Percentiles rank a stretch among this genome's conserved stretches.
Conservation (phyloP, 1,284 basidiomycete species). For the Xerocomus minutiporus region DNA sequence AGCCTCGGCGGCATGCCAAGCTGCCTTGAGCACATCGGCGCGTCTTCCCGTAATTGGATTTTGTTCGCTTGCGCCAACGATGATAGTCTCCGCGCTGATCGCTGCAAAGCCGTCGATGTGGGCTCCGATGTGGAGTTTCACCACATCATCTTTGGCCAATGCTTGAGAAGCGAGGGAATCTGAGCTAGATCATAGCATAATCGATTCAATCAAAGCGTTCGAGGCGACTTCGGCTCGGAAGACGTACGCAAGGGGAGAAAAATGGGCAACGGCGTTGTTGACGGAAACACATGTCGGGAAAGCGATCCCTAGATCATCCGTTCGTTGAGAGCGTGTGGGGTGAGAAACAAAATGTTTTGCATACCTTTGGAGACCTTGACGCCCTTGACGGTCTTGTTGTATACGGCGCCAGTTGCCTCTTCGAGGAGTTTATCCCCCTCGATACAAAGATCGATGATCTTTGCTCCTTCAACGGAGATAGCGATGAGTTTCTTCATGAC, state of each 20-base stretch:
- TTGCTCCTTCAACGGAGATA: conserved; percentile 74
- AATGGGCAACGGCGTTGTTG: conserved; percentile 84
- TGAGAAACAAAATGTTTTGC: conserved; percentile 24
- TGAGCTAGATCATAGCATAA: conserved; percentile 43
- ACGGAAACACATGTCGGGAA: conserved; percentile 94
- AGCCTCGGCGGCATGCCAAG: conserved; percentile 87
- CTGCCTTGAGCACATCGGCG: conserved; percentile 91
- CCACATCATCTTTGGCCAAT: conserved; percentile 87
- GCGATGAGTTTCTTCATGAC: conserved; percentile 85
- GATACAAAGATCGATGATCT: conserved; percentile 85
- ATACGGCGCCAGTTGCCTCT: conserved; percentile 79
- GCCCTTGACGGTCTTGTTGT: conserved; percentile 87
- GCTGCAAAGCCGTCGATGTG: conserved; percentile 95
- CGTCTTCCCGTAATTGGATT: conserved; percentile 78
- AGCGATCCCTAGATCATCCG: conserved; percentile 64
- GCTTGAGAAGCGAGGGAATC: conserved; percentile 62
- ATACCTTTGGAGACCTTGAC: conserved; percentile 83
- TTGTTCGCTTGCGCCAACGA: conserved; percentile 71
- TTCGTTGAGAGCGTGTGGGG: conserved; percentile 5
- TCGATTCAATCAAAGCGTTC: conserved; percentile 15
- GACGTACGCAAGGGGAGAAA: conserved; percentile 68
- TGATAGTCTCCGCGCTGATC: conserved; percentile 86
- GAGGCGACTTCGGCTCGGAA: conserved; percentile 27
- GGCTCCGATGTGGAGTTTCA: conserved; percentile 93
- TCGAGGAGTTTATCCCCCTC: conserved; percentile 92